Percentiles rank a stretch among this genome's conserved stretches.
Conservation (phyloP, 768 basidiomycete genomes). For the Cantharellus anzutake region DNA sequence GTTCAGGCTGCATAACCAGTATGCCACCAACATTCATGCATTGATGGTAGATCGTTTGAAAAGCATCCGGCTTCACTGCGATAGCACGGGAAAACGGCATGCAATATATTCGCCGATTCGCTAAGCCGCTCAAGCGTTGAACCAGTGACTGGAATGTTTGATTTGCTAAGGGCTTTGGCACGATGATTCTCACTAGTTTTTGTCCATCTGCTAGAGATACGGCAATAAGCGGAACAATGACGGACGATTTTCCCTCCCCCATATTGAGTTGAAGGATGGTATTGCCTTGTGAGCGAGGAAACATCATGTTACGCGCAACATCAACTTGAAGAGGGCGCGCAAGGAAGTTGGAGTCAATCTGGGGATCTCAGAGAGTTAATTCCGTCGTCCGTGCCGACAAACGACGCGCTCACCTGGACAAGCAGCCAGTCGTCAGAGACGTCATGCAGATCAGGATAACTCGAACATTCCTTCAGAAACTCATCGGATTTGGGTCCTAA, state of each 20-base stretch:
- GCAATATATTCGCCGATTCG: conserved; percentile 28
- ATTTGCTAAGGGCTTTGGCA: conserved; percentile 25
- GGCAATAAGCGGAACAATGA: conserved; percentile 29
- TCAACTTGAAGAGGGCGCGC: conserved; percentile 25
- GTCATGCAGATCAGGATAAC: neutral
- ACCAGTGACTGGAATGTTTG: conserved; percentile 32
- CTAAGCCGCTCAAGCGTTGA: conserved; percentile 25
- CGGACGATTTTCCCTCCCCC: conserved; percentile 37
- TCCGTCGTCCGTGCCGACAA: too few species aligned
- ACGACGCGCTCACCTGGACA: neutral
- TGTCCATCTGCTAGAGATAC: conserved; percentile 24
- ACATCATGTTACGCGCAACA: conserved; percentile 29
- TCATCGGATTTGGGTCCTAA: neutral
- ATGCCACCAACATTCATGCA: conserved; percentile 25
- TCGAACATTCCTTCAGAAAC: neutral
- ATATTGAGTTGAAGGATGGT: conserved; percentile 33
- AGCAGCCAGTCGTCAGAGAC: neutral
- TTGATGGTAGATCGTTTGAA: conserved; percentile 17
- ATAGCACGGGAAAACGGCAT: conserved; percentile 28
- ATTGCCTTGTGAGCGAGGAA: conserved; percentile 20
- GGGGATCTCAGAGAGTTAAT: neutral
- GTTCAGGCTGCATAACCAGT: conserved; percentile 33
- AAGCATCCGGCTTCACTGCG: conserved; percentile 9
- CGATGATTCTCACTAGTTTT: conserved; percentile 28
- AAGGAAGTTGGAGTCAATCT: conserved; percentile 29